Conservation (phyloP, 345 rosid genomes). For the Carallia pectinifolia region DNA sequence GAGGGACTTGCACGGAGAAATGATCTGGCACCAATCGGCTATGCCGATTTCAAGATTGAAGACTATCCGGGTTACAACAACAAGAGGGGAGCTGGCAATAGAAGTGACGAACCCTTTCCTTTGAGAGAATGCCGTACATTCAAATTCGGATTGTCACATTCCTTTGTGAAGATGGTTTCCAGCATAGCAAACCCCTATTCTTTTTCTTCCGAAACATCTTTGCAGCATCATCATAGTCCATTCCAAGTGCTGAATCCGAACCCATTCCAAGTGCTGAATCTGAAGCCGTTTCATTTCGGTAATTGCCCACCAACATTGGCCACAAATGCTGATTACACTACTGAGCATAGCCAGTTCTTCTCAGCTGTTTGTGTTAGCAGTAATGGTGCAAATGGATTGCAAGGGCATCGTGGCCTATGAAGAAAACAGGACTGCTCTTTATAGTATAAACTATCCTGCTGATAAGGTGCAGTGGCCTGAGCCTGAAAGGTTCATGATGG, state of each 20-base stretch:
- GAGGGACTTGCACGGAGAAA: constrained; percentile 43
- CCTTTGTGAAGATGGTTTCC: background rate
- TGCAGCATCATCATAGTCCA: background rate
- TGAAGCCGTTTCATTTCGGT: too few relatives aligned
- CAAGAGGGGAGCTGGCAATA: constrained; percentile 47
- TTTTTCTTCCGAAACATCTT: too few relatives aligned
- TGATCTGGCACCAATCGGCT: constrained; percentile 25
- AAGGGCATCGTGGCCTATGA: too few relatives aligned
- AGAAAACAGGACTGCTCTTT: background rate
- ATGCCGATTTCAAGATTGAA: constrained; percentile 33
- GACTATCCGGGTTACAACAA: constrained; percentile 51
- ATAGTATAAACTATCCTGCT: too few relatives aligned
- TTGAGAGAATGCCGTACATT: constrained; percentile 53
- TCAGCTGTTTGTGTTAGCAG: background rate
- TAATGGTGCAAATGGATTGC: background rate
- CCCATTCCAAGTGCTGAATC: background rate
- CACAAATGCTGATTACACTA: too few relatives aligned
- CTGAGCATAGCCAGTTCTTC: background rate
- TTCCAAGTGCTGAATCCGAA: background rate
- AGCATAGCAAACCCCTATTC: too few relatives aligned
- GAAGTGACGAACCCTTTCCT: constrained; percentile 47
- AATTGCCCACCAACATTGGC: background rate
- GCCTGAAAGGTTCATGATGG: background rate
- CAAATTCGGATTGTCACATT: constrained; percentile 31
- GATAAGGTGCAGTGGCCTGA: too few relatives aligned